Evolutionary conservation across 2,329 filamentous ascomycete species (phyloP), one percentile per base, ranked within the genome.

Genomic region (Penicillium sp.): DNA sequence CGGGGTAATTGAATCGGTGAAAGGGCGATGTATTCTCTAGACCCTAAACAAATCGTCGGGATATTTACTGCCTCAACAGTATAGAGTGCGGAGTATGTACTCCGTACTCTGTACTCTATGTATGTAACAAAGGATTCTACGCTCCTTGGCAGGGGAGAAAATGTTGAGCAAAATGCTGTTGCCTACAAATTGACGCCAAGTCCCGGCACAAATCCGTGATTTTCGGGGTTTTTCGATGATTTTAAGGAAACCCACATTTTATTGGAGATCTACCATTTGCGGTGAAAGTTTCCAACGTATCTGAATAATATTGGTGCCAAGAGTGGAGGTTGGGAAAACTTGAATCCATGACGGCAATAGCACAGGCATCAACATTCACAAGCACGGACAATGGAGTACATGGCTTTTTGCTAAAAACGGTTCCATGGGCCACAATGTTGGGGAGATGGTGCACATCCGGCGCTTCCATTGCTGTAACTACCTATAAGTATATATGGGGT

Each of bases 151-250:
- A 27, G 52, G 27, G 38, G 15, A 31, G 25, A 42, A 42, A 29
- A 15, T 21, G 27, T 50, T 50, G 54, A 37, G 23, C 23, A 38
- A 59, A 65, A 65, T 62, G 48, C 47, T 66, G 64, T 56, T 66
- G 64, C 64, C 64, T 66, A 55, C 51, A 23, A 46, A 4, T 50
- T 29, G 12, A 27, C 27, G 48, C 59, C 56, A 55, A 52, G 49
- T 9, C 52, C 37, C 29, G 25, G 37, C n/a, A 6, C 27, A 10
- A 35, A 35, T 35, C 46, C 15, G 9, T n/a, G 10, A 40, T 37
- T 49, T 49, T 25, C 21, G 27, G 33, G 21, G 25, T 6, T 33
- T 33, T 33, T 33, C 13, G 13, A 33, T 4, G 15, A 49, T 17
- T 37, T 23, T 6, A 47, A 21, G 21, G 17, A 21, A 25, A 27